Percentiles rank a stretch among this genome's conserved stretches.
Conservation (phyloP, 2,329 filamentous ascomycete genomes). For the Colletotrichum cereale region DNA sequence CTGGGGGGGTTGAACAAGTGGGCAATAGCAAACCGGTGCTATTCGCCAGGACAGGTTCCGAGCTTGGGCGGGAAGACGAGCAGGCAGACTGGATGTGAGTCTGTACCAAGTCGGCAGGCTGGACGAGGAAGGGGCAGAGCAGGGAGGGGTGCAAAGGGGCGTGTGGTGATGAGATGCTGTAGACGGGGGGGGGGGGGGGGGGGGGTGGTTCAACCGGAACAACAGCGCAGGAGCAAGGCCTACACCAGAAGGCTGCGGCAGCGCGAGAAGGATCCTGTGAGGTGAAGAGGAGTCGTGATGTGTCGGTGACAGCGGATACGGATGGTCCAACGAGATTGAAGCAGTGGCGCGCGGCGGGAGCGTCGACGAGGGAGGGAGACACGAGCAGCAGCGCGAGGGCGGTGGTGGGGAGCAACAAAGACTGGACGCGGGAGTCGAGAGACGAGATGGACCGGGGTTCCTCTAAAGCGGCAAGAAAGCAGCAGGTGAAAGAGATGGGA, state of each 20-base stretch:
- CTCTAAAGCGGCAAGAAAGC: conserved; percentile 44
- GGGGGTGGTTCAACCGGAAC: background rate
- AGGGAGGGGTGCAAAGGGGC: conserved; percentile 32
- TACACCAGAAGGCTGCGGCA: conserved; percentile 30
- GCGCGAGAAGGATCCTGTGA: conserved; percentile 39
- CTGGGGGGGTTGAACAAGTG: conserved; percentile 38
- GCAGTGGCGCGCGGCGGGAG: conserved; percentile 40
- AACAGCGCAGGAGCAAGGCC: conserved; percentile 12
- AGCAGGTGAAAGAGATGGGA: conserved; percentile 20
- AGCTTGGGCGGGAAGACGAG: conserved; percentile 33
- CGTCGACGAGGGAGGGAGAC: conserved; percentile 31
- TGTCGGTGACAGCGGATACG: conserved; percentile 34
- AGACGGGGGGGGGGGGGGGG: conserved; percentile 1
- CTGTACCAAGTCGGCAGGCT: conserved; percentile 29
- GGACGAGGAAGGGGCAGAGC: conserved; percentile 31
- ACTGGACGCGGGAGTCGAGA: conserved; percentile 27
- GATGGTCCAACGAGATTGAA: conserved; percentile 38
- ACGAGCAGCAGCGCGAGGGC: conserved; percentile 29
- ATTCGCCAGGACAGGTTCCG: conserved; percentile 33
- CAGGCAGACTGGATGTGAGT: conserved; percentile 29
- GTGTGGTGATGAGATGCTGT: conserved; percentile 33
- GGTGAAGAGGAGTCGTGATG: conserved; percentile 38
- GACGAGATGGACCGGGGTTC: conserved; percentile 18
- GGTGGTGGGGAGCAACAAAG: conserved; percentile 28
- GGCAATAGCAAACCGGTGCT: conserved; percentile 34